A percentile compares a stretch with the other conserved stretches of the same genome.
Conservation (phyloP, 148 eudicot species). For the Chenopodium suecicum region DNA sequence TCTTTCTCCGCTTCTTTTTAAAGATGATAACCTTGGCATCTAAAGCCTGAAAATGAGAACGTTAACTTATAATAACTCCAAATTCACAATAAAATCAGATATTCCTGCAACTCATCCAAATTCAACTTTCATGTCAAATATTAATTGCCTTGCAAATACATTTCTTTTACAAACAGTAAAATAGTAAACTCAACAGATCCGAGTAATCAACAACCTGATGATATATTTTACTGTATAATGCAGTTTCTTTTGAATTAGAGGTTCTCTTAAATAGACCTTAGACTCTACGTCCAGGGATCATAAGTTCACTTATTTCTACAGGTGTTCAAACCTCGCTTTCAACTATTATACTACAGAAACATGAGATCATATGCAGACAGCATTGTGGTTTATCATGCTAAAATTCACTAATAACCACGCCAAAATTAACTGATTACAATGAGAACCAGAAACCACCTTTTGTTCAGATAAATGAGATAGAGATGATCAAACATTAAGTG, state of each 20-base stretch:
- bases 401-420: not conserved
- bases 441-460: not conserved
- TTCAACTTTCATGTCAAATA: not conserved
- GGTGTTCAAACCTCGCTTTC: not conserved
- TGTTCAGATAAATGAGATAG: not conserved
- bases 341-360: not conserved
- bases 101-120: not conserved
- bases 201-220: not conserved
- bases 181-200: not conserved
- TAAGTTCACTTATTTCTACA: not conserved
- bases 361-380: constrained; percentile 1
- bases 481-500: constrained; percentile 5
- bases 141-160: not conserved
- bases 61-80: not conserved
- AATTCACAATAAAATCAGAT: not conserved
- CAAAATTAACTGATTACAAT: not conserved
- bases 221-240: not conserved
- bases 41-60: constrained; percentile 55
- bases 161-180: not conserved
- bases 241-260: not conserved
- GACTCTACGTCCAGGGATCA: not conserved
- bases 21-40: constrained; percentile 97
- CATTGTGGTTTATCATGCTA: not conserved
- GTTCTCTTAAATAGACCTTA: not conserved
- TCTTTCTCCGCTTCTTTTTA: constrained; percentile 96